Conservation (phyloP, 495 filamentous ascomycete genomes). For the Aspergillus asperescens region DNA sequence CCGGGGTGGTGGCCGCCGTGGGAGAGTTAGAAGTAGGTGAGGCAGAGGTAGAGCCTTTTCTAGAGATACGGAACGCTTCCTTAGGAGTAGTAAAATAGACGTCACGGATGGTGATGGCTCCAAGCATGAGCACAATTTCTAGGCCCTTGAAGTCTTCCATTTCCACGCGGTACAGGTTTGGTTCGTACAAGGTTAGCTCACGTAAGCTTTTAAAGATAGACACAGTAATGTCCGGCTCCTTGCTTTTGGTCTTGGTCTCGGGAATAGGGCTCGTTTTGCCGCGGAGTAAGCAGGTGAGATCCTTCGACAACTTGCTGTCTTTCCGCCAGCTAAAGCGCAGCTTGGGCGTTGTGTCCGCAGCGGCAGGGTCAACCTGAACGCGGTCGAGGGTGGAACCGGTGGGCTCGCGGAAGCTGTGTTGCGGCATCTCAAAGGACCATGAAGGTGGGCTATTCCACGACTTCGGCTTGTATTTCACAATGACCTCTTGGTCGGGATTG, state of each 20-base stretch:
- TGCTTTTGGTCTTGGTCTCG: conserved; percentile 63
- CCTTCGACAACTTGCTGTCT: conserved; percentile 79
- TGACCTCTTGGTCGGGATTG: conserved; percentile 82
- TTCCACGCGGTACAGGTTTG: conserved; percentile 83
- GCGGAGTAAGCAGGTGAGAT: conserved; percentile 74
- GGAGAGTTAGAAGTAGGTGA: conserved; percentile 11
- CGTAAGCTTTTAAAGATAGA: conserved; percentile 66
- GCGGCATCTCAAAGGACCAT: conserved; percentile 92
- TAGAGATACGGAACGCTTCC: conserved; percentile 75
- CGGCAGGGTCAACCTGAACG: conserved; percentile 60
- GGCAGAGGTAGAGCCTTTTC: conserved; percentile 22
- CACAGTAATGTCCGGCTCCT: conserved; percentile 91
- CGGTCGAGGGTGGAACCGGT: conserved; percentile 73
- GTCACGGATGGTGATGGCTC: conserved; percentile 79
- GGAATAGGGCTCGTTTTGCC: conserved; percentile 63
- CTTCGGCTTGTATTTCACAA: conserved; percentile 63
- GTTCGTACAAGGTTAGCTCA: conserved; percentile 84
- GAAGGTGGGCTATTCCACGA: conserved; percentile 70
- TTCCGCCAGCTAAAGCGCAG: conserved; percentile 87
- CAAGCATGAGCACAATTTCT: conserved; percentile 79
- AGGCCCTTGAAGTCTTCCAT: conserved; percentile 93
- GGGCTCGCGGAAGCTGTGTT: conserved; percentile 75
- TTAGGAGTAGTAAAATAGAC: conserved; percentile 65
- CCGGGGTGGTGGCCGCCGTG: background rate
- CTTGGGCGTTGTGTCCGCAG: conserved; percentile 67